phyloP scores from a whole-genome alignment of 768 basidiomycete genomes.

The Podaxis sp. region DNA sequence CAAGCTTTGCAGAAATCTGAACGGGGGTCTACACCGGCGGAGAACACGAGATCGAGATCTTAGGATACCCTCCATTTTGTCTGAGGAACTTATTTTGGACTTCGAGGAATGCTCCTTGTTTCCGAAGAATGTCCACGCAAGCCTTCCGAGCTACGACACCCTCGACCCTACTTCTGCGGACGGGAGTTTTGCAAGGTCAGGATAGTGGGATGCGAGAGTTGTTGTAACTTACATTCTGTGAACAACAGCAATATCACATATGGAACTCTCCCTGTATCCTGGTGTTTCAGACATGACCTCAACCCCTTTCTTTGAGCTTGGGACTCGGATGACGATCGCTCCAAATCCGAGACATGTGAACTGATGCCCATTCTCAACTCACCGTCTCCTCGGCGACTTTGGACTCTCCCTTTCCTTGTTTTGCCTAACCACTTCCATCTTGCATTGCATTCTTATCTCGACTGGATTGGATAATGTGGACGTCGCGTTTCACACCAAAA shows the following conservation, averaged over 20 bases:
- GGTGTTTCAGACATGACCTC: conserved; percentile 10
- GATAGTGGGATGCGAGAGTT: neutral
- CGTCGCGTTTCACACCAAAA: conserved; percentile 8
- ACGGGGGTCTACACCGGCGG: neutral
- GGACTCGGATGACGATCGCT: neutral
- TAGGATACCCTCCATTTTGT: neutral
- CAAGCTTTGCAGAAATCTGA: neutral
- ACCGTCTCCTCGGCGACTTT: neutral
- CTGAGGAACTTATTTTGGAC: neutral
- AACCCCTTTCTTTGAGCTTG: neutral
- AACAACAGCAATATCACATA: neutral
- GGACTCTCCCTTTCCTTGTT: neutral
- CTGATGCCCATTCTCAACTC: neutral
- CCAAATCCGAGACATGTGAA: conserved; percentile 1
- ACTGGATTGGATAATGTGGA: neutral
- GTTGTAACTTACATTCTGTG: neutral
- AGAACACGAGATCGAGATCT: neutral
- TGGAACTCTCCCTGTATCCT: neutral
- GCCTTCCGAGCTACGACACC: no score
- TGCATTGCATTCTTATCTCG: neutral
- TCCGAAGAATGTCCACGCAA: neutral
- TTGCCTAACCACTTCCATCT: neutral
- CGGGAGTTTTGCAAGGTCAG: no score
- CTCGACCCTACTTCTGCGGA: no score
- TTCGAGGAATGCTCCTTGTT: neutral